Conservation (phyloP, 345 rosid genomes). For the Melastoma malabathricum region DNA sequence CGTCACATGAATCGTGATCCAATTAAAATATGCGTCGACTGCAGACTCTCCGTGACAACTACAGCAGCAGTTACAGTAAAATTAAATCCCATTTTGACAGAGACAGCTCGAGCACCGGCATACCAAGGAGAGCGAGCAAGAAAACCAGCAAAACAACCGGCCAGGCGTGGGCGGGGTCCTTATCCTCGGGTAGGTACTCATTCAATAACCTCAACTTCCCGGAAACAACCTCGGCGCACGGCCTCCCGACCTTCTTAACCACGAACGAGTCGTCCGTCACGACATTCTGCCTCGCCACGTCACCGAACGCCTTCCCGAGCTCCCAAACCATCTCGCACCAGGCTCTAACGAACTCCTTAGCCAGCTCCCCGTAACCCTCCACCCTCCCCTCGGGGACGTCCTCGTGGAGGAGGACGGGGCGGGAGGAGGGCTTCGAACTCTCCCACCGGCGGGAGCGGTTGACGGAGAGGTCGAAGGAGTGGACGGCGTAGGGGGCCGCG, state of each 20-base stretch:
- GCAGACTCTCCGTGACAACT: background rate
- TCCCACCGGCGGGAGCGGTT: too few species aligned
- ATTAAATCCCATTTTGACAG: constrained; percentile 1
- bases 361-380: constrained; percentile 62
- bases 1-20: too few species aligned
- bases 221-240: constrained; percentile 38
- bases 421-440: too few species aligned
- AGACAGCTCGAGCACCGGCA: constrained; percentile 28
- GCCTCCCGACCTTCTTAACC: constrained; percentile 55
- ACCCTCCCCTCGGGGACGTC: too few species aligned
- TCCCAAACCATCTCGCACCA: constrained; percentile 89
- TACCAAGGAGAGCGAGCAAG: constrained; percentile 37
- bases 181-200: constrained; percentile 93
- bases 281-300: constrained; percentile 50
- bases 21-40: too few species aligned
- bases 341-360: constrained; percentile 57
- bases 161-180: constrained; percentile 83
- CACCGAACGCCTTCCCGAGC: constrained; percentile 63
- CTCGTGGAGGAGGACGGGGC: too few species aligned
- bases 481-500: constrained; percentile 27
- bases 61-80: background rate
- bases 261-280: constrained; percentile 59
- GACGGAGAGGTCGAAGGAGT: constrained; percentile 11
- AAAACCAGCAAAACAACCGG: constrained; percentile 57
- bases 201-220: constrained; percentile 60